A percentile compares a stretch with the other conserved stretches of the same genome.
Conservation (phyloP, 495 filamentous ascomycete species). For the Daldinia loculata region DNA sequence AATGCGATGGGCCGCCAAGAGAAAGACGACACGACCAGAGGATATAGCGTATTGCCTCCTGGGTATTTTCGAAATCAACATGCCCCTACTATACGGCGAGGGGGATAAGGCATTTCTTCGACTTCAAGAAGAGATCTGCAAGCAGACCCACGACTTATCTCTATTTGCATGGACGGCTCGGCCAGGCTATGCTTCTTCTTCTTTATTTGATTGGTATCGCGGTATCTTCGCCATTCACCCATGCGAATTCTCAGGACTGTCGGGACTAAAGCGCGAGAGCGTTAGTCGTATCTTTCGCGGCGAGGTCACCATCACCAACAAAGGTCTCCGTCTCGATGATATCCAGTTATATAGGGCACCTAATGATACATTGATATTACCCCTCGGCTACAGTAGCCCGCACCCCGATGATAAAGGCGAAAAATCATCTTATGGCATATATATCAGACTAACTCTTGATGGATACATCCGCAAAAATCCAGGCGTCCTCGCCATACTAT, state of each 20-base stretch:
- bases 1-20: conserved; percentile 39
- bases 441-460: conserved; percentile 9
- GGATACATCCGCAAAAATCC: conserved; percentile 25
- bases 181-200: conserved; percentile 1
- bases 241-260: conserved; percentile 10
- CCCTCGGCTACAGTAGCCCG: background rate
- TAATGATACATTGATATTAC: conserved; percentile 6
- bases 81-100: conserved; percentile 45
- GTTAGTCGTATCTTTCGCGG: background rate
- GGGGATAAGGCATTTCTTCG: conserved; percentile 41
- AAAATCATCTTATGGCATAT: conserved; percentile 12
- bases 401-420: background rate
- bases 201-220: conserved; percentile 5
- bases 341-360: conserved; percentile 2
- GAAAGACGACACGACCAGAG: conserved; percentile 35
- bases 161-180: conserved; percentile 40
- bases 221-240: conserved; percentile 26
- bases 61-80: conserved; percentile 43
- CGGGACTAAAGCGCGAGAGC: background rate
- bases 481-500: conserved; percentile 1
- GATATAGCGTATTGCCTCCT: conserved; percentile 45
- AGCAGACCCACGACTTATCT: conserved; percentile 34
- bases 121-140: conserved; percentile 46
- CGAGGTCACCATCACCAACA: conserved; percentile 23
- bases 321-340: conserved; percentile 20